Evolutionary conservation across 306 rosid species (phyloP), one percentile per base, ranked within the genome.

Genomic region (Pterocarpus macrocarpus): DNA sequence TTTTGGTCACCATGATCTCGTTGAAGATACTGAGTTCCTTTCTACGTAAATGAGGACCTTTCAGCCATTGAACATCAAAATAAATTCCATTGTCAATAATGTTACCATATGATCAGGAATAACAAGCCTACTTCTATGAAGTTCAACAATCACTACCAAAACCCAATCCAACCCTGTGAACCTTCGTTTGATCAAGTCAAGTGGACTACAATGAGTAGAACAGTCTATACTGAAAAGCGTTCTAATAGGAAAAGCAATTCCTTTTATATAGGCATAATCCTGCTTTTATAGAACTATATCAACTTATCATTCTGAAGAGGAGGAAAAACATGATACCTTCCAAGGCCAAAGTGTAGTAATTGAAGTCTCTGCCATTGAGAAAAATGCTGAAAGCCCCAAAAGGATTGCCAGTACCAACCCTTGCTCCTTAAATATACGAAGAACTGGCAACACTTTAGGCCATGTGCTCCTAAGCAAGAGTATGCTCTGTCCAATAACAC

Each of bases 281-380:
- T 16, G 45, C 36, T 76, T 33, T 56, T 28, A 64, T 45, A 78
- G 16, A 77, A 58, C 77, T 47, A 33, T 8, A 75, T n/a, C n/a
- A n/a, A n/a, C 33, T 52, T 69, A 57, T 73, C 76, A 56, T 47
- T 34, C 72, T 47, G 10, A 43, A 47, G 75, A 67, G 14, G 44
- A 79, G 16, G 63, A 49, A 1, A 67, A 57, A 15, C 44, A 65
- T 28, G 39, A 63, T 87, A 96, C 99, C 97, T 96, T 96, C 99
- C 99, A 96, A 80, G 99, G 99, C 99, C 99, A 96, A 65, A 96
- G 91, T 3, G 97, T 96, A 43, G 98, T 96, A 78, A 96, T 96
- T 35, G 99, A 90, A 77, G 99, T 96, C 97, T 96, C 99, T 0
- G 98, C 99, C 97, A 96, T 80, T n/a, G 99, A 96, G 90, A 96